Percentiles rank a stretch among this genome's conserved stretches.
Conservation (phyloP, 352 stramenopile species). For the Phytophthora chlamydospora region DNA sequence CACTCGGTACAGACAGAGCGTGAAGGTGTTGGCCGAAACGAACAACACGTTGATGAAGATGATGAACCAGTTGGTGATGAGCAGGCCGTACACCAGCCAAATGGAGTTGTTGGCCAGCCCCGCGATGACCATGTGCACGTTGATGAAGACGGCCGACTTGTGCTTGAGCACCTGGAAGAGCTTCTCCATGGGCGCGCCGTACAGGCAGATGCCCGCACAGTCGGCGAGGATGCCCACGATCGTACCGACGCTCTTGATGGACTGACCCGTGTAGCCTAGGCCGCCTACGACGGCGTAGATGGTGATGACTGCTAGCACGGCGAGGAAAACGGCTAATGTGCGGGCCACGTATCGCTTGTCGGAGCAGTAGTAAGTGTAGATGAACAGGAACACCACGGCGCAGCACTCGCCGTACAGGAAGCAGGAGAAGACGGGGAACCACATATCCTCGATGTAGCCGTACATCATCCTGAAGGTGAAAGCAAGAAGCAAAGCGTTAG, state of each 20-base stretch:
- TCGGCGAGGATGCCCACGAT: slow-evolving; percentile 38
- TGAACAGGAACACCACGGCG: slow-evolving; percentile 37
- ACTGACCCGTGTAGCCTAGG: slow-evolving; percentile 41
- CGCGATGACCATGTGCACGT: slow-evolving; percentile 56
- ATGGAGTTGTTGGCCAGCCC: slow-evolving; percentile 51
- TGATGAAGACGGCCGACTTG: slow-evolving; percentile 56
- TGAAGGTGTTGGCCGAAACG: slow-evolving; percentile 36
- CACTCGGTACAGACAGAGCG: slow-evolving; percentile 34
- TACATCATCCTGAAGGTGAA: slow-evolving; percentile 48
- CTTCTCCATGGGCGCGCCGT: slow-evolving; percentile 48
- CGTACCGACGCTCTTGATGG: slow-evolving; percentile 24
- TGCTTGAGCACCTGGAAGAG: slow-evolving; percentile 46
- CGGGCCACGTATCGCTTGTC: slow-evolving; percentile 35
- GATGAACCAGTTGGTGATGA: slow-evolving; percentile 47
- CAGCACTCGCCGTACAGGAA: slow-evolving; percentile 47
- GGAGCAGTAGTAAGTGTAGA: slow-evolving; percentile 46
- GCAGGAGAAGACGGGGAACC: slow-evolving; percentile 54
- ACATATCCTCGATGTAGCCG: slow-evolving; percentile 43
- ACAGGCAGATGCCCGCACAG: slow-evolving; percentile 48
- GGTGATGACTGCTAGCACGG: slow-evolving; percentile 34
- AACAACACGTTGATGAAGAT: slow-evolving; percentile 40
- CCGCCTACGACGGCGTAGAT: slow-evolving; percentile 47
- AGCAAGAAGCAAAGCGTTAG: slow-evolving; percentile 26
- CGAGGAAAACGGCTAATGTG: slow-evolving; percentile 27
- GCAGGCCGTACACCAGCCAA: slow-evolving; percentile 41